Base-by-base conservation (phyloP, 2,329 filamentous ascomycete genomes). In the Monilinia polystroma region DNA sequence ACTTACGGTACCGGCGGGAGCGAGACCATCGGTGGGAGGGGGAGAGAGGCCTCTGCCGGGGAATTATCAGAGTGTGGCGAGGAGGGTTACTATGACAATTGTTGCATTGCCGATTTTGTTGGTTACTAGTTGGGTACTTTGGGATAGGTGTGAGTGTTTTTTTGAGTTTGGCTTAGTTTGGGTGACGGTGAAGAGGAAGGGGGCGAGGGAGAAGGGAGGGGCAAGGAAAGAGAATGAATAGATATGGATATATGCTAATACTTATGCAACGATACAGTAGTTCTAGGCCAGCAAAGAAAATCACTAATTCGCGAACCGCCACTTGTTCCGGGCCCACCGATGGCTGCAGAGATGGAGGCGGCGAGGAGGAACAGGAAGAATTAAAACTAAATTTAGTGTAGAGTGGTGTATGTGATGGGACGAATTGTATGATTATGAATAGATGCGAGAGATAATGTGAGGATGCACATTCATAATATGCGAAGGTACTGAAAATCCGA, bases 61-160 rank as follows among this genome's bases (percentile, higher is more conserved):
- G 32, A 73, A 72, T 62, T 76, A 76, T 56, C 74, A 74, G 38
- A 45, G 63, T 3, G 70, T 70, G 11, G 73, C 75, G 20, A 73
- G 74, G 66, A 76, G 71, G 60, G 68, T 76, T 23, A 75, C 74
- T 6, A 72, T 71, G 69, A 66, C 70, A 32, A 75, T 77, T 68
- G 73, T 76, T 11, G 75, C 75, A 0, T 47, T 75, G 70, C 75
- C 75, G 23, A 74, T 77, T 68, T 52, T 67, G 18, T 68, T 77
- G 66, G 75, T 76, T 12, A 76, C 75, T 45, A 75, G 75, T 60
- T 77, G 72, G 64, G 70, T 76, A 29, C 63, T 77, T n/a, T 77
- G 73, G 64, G 67, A 77, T 55, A 69, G 75, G 72, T 63, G 75
- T 76, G 54, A 70, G 75, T 71, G 75, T 71, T 32, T 7, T 2